phyloP scores from a whole-genome alignment of 148 eudicot species.

The Nepenthes mirabilis region DNA sequence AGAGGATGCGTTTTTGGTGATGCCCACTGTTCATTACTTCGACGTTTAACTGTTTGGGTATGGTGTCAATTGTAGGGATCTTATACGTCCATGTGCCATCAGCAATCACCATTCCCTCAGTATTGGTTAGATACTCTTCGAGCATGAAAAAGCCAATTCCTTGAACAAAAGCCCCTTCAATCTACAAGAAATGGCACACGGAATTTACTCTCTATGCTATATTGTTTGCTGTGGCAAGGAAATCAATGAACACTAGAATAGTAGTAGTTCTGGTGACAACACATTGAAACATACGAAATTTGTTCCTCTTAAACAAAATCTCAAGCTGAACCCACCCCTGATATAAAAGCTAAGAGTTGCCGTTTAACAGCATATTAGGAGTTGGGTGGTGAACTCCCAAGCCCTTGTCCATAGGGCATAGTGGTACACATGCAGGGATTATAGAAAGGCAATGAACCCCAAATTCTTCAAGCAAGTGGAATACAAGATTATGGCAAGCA shows the following conservation, averaged over 20 bases:
- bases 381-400: too few species aligned
- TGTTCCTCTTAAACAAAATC: too few species aligned
- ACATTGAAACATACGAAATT: not conserved
- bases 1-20: constrained; percentile 65
- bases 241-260: not conserved
- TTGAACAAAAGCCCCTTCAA: constrained; percentile 92
- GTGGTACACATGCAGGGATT: too few species aligned
- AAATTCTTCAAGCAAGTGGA: not conserved
- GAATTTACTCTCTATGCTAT: not conserved
- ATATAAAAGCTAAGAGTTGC: too few species aligned
- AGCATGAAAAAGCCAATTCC: constrained; percentile 87
- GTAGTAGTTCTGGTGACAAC: too few species aligned
- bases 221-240: not conserved
- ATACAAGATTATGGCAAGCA: not conserved
- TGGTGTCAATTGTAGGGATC: constrained; percentile 83
- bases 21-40: constrained; percentile 69
- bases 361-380: too few species aligned
- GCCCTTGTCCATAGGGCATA: too few species aligned
- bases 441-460: not conserved
- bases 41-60: constrained; percentile 64
- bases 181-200: constrained; percentile 26
- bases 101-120: constrained; percentile 53
- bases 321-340: too few species aligned
- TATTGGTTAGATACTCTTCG: constrained; percentile 56
- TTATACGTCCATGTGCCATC: constrained; percentile 86